Base-by-base conservation (phyloP, 352 stramenopile genomes). In the Pythium rishiriense region DNA sequence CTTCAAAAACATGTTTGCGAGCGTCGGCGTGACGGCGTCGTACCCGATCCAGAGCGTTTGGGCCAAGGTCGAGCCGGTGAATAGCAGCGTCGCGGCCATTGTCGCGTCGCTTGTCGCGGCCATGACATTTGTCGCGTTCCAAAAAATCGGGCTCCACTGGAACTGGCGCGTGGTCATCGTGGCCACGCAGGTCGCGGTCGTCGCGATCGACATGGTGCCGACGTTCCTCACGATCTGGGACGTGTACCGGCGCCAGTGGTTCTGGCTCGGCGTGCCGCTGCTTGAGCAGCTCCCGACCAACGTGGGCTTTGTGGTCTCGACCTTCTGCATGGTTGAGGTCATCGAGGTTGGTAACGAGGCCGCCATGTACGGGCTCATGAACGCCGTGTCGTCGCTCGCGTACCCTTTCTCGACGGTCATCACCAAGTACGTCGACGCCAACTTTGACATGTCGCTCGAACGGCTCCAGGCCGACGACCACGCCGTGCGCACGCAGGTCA, bases 181-280 rank as follows among this genome's bases (percentile, higher is more conserved):
- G 14, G 45, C 22, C 11, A 53, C 58, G n/a, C 62, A 68, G 31
- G 4, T 78, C 31, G 26, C 21, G 0, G 58, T 66, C 24, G 51
- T 78, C 1, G 29, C 24, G 8, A 52, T 78, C 42, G 71, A 78
- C 46, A 43, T 51, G 21, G 41, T 76, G 50, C 62, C 62, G 15
- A 69, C 62, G n/a, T 72, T 76, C 57, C 51, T 74, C 7, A 72
- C 67, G 45, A 59, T 70, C 47, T 76, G 66, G 62, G 63, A 76
- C 26, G 62, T 76, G 17, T 41, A 60, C n/a, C 72, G 72, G 6
- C 63, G 51, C 45, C 64, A 71, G 52, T 71, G 64, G 64, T 66
- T 71, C 58, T 67, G 64, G 64, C 57, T 71, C 8, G 70, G 62
- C 39, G 41, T 71, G 12, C 51, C 71, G 17, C 35, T 78, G 33